Percentiles rank a stretch among this genome's conserved stretches.
Conservation (phyloP, 495 filamentous ascomycete species). For the Penicillium egyptiacum region DNA sequence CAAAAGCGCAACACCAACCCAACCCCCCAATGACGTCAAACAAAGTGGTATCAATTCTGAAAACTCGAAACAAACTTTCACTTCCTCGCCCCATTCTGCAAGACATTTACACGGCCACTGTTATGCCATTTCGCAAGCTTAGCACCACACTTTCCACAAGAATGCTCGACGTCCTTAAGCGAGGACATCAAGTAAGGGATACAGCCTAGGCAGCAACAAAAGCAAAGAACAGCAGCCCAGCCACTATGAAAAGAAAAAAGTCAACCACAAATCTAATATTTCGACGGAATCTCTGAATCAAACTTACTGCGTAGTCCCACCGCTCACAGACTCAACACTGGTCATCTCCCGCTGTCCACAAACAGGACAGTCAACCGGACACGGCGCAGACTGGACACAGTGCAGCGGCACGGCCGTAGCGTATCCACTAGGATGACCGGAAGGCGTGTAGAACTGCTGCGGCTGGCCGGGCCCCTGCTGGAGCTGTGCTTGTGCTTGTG, state of each 20-base stretch:
- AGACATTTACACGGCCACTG: conserved; percentile 49
- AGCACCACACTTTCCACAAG: conserved; percentile 49
- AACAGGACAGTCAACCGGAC: conserved; percentile 51
- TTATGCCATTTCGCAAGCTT: conserved; percentile 53
- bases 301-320: conserved; percentile 54
- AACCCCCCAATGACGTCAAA: conserved; percentile 1
- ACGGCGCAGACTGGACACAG: conserved; percentile 34
- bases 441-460: conserved; percentile 21
- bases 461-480: conserved; percentile 10
- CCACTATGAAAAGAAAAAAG: conserved; percentile 30
- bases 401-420: conserved; percentile 31
- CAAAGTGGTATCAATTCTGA: conserved; percentile 9
- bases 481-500: background rate
- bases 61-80: background rate
- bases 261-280: conserved; percentile 6
- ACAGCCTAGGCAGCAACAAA: conserved; percentile 50
- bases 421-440: conserved; percentile 31
- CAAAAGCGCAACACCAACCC: background rate
- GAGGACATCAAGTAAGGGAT: conserved; percentile 52
- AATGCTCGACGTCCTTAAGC: conserved; percentile 54
- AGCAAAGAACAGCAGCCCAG: conserved; percentile 50
- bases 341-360: conserved; percentile 52
- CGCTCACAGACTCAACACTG: conserved; percentile 35
- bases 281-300: background rate
- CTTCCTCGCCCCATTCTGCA: conserved; percentile 24